Evolutionary conservation across 495 filamentous ascomycete species (phyloP).

Genomic region (Penicillium canescens): DNA sequence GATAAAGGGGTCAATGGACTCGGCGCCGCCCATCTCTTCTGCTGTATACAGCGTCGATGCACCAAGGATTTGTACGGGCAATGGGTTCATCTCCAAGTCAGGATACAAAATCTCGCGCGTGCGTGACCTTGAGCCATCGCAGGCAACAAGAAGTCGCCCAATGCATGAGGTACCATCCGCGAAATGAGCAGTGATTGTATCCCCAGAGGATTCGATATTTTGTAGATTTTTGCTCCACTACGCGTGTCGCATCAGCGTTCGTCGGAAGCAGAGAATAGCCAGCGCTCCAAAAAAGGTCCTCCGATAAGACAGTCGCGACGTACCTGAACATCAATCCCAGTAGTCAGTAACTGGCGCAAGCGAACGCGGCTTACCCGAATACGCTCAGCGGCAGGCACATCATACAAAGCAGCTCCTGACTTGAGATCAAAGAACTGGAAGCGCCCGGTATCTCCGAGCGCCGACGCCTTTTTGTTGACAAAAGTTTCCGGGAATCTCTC

Average conservation of each 20-base stretch:
- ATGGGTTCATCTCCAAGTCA: slow-evolving; percentile 34
- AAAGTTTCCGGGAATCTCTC: slow-evolving; percentile 48
- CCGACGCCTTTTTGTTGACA: slow-evolving; percentile 46
- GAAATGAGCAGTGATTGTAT: slow-evolving; percentile 48
- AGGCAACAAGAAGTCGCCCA: slow-evolving; percentile 55
- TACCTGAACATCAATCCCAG: slow-evolving; percentile 49
- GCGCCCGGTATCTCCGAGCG: slow-evolving; percentile 46
- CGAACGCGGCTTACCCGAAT: slow-evolving; percentile 52
- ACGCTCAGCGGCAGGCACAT: slow-evolving; percentile 47
- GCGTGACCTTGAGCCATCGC: slow-evolving; percentile 55
- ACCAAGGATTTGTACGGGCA: slow-evolving; percentile 53
- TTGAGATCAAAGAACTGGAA: slow-evolving; percentile 57
- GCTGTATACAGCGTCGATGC: slow-evolving; percentile 40
- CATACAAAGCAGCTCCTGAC: slow-evolving; percentile 44
- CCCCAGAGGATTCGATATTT: slow-evolving; percentile 31
- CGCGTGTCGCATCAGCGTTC: background rate
- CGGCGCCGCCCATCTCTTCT: slow-evolving; percentile 39
- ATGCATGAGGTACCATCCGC: slow-evolving; percentile 47
- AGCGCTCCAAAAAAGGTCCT: background rate
- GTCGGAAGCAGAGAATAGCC: background rate
- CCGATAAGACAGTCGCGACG: background rate
- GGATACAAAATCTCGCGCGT: slow-evolving; percentile 41
- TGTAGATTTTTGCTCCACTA: slow-evolving; percentile 48
- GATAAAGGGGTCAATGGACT: slow-evolving; percentile 58
- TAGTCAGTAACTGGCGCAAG: slow-evolving; percentile 46